Conservation (phyloP, 2,329 filamentous ascomycete species). For the Fusarium heterosporum region DNA sequence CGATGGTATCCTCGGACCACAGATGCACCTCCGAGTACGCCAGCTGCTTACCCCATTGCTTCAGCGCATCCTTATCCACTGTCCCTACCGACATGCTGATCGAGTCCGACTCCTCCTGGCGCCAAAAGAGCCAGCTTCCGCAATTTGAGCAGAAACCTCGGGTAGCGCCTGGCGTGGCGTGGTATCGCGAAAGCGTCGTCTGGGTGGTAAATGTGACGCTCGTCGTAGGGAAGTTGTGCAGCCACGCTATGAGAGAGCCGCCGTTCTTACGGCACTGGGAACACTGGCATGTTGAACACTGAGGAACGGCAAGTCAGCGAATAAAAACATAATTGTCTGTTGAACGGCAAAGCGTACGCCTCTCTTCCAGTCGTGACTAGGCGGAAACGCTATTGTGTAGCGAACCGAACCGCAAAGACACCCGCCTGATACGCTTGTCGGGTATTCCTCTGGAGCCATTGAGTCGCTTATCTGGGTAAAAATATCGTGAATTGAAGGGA, state of each 20-base stretch:
- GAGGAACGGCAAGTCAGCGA: background rate
- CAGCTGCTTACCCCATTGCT: constrained; percentile 55
- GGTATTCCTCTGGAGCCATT: constrained; percentile 46
- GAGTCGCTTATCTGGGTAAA: background rate
- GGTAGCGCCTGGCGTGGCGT: constrained; percentile 53
- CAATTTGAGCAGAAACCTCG: constrained; percentile 63
- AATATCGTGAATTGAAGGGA: background rate
- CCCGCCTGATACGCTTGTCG: constrained; percentile 59
- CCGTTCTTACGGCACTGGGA: constrained; percentile 66
- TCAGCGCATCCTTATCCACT: constrained; percentile 59
- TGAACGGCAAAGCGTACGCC: constrained; percentile 43
- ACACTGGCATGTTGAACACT: constrained; percentile 65
- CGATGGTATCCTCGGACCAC: constrained; percentile 60
- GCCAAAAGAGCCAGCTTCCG: constrained; percentile 63
- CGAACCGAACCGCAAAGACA: constrained; percentile 64
- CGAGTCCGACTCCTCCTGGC: constrained; percentile 45
- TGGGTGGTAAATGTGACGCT: constrained; percentile 52
- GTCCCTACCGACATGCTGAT: constrained; percentile 57
- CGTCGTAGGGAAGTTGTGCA: constrained; percentile 53
- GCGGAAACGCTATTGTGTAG: constrained; percentile 61
- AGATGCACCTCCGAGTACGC: constrained; percentile 54
- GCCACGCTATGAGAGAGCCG: constrained; percentile 59
- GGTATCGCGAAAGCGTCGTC: constrained; percentile 54
- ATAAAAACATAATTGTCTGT: background rate
- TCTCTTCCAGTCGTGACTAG: constrained; percentile 57